A percentile compares a stretch with the other conserved stretches of the same genome.
These are phyloP conservation scores for Taphrina flavorubra DNA, from an alignment of 1,139 yeast species.

Conservation along the genomic window DNA sequence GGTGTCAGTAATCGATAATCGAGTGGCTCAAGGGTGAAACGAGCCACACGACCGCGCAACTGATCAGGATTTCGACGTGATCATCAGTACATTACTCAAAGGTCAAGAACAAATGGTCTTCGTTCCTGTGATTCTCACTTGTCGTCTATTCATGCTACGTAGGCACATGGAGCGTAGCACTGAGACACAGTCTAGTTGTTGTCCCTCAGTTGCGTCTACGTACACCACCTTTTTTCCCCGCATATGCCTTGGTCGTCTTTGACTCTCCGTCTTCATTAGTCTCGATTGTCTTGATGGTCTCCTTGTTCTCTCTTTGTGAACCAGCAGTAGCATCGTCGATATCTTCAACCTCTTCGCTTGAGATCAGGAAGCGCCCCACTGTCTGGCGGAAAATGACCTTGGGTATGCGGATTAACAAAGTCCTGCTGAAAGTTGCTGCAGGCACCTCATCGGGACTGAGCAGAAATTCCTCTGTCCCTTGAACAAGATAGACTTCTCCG, in stretches of 20 bases:
- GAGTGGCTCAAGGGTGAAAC: not conserved
- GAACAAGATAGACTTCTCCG: slow-evolving; percentile 71
- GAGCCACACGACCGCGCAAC: not conserved
- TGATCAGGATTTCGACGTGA: not conserved
- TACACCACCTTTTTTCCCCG: slow-evolving; percentile 24
- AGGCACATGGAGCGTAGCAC: not conserved
- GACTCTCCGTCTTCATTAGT: slow-evolving; percentile 7
- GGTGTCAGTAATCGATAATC: not conserved
- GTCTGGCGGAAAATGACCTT: slow-evolving; percentile 46
- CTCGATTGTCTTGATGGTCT: slow-evolving; percentile 29
- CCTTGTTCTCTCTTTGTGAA: slow-evolving; percentile 12
- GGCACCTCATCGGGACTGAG: slow-evolving; percentile 52
- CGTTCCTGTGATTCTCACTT: not conserved
- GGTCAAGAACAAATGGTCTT: not conserved
- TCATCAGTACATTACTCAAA: not conserved
- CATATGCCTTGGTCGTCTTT: slow-evolving; percentile 1
- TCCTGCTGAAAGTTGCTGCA: slow-evolving; percentile 62
- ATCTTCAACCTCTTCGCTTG: slow-evolving; percentile 16
- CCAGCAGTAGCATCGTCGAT: slow-evolving; percentile 23
- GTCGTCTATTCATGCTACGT: not conserved
- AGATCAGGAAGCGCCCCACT: slow-evolving; percentile 41
- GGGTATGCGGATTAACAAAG: slow-evolving; percentile 61
- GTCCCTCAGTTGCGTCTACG: slow-evolving; percentile 15
- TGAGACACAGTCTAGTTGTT: no score
- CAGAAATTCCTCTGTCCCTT: slow-evolving; percentile 53